These are phyloP conservation scores for Camellia oleifera DNA, from an alignment of 179 eudicot species.

Conservation along the genomic window DNA sequence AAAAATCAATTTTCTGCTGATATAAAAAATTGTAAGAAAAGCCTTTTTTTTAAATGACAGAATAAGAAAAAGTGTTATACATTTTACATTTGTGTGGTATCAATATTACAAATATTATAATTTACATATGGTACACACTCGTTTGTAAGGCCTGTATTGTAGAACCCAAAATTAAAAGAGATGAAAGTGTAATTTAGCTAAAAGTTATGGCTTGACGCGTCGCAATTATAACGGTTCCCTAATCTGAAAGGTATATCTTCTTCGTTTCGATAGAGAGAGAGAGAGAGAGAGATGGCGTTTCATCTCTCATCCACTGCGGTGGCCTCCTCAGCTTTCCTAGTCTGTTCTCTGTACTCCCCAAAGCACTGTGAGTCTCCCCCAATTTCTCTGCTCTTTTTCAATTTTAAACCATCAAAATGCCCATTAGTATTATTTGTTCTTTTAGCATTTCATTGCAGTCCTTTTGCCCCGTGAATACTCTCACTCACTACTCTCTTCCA, in stretches of 20 bases:
- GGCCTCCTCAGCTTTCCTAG: slow-evolving; percentile 14
- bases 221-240: not conserved
- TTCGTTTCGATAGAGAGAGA: not conserved
- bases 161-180: not conserved
- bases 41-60: too few species aligned
- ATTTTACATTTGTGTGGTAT: too few species aligned
- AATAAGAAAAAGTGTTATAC: too few species aligned
- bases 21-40: too few species aligned
- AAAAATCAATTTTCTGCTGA: too few species aligned
- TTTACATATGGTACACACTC: too few species aligned
- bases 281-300: slow-evolving; percentile 21
- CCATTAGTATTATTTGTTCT: not conserved
- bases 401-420: too few species aligned
- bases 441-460: too few species aligned
- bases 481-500: too few species aligned
- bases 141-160: not conserved
- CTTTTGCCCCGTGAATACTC: too few species aligned
- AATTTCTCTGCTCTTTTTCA: not conserved
- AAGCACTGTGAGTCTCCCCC: slow-evolving; percentile 25
- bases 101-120: too few species aligned
- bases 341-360: slow-evolving; percentile 4
- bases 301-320: slow-evolving; percentile 18
- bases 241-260: not conserved
- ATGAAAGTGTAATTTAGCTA: not conserved
- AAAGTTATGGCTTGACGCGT: not conserved